Percentiles rank a stretch among this genome's conserved stretches.
These are phyloP conservation scores for Nakaseomyces kungkrabaensis DNA, from an alignment of 1,139 yeast genomes.

Conservation along the genomic window DNA sequence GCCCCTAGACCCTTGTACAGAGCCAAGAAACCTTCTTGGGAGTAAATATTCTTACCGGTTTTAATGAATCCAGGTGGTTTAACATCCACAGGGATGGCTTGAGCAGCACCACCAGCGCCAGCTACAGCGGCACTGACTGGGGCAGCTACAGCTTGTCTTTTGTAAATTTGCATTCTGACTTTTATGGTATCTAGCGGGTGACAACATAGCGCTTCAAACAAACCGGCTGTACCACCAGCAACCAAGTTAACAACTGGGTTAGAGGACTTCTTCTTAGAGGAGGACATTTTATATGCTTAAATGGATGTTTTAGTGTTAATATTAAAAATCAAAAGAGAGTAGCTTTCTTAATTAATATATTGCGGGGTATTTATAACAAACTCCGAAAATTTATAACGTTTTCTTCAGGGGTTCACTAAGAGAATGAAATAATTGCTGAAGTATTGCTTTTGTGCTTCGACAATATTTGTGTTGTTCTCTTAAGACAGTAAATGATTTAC, in stretches of 20 bases:
- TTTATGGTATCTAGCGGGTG: slow-evolving; percentile 94
- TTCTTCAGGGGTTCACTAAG: too few species aligned
- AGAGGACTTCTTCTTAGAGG: slow-evolving; percentile 28
- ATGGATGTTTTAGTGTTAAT: too few species aligned
- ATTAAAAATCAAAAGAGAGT: too few species aligned
- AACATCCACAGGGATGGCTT: not conserved
- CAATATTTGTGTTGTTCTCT: too few species aligned
- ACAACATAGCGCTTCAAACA: slow-evolving; percentile 91
- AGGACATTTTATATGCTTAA: slow-evolving; percentile 4
- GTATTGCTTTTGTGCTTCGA: too few species aligned
- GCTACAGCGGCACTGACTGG: not conserved
- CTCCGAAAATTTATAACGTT: too few species aligned
- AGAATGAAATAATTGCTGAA: too few species aligned
- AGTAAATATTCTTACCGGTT: slow-evolving; percentile 72
- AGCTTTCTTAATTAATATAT: too few species aligned
- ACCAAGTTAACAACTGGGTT: slow-evolving; percentile 62
- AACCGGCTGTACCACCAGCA: slow-evolving; percentile 97
- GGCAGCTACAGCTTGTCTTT: slow-evolving; percentile 40
- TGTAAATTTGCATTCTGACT: slow-evolving; percentile 89
- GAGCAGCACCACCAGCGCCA: not conserved
- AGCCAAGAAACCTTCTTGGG: slow-evolving; percentile 75
- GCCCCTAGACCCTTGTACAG: slow-evolving; percentile 95
- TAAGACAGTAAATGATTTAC: too few species aligned
- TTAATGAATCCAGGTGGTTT: slow-evolving; percentile 78
- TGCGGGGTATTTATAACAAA: too few species aligned